Conservation (phyloP, 768 basidiomycete species). For the Daedalea quercina region DNA sequence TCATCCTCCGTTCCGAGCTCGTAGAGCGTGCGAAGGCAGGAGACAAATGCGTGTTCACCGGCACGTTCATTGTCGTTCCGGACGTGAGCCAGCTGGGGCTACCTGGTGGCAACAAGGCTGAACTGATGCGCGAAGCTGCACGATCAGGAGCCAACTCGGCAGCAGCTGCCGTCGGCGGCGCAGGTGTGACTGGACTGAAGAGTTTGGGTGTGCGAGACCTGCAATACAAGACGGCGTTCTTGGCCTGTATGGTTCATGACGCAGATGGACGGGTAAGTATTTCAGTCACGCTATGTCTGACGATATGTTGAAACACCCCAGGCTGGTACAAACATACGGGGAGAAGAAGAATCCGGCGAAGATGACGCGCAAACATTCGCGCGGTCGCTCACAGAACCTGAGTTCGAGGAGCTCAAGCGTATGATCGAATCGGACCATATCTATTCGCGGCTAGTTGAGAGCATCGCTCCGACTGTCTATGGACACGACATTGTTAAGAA, state of each 20-base stretch:
- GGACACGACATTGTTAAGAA: constrained; percentile 99
- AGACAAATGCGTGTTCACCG: constrained; percentile 97
- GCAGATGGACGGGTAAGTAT: constrained; percentile 77
- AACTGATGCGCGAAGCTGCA: constrained; percentile 82
- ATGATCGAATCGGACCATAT: constrained; percentile 97
- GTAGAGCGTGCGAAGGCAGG: constrained; percentile 99
- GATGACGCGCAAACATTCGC: constrained; percentile 81
- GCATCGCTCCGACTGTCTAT: constrained; percentile 96
- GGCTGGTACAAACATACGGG: constrained; percentile 84
- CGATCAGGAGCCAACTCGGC: constrained; percentile 52
- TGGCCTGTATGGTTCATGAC: constrained; percentile 96
- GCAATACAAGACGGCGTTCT: constrained; percentile 97
- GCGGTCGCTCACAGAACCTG: constrained; percentile 83
- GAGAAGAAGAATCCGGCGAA: constrained; percentile 78
- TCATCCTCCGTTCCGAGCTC: constrained; percentile 89
- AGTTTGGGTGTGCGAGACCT: constrained; percentile 91
- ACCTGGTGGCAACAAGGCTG: constrained; percentile 88
- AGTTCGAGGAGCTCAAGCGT: constrained; percentile 87
- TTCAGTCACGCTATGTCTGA: too few species aligned
- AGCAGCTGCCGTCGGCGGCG: constrained; percentile 60
- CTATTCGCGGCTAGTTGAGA: constrained; percentile 87
- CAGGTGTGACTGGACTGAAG: constrained; percentile 92
- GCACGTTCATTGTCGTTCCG: constrained; percentile 96
- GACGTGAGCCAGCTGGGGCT: constrained; percentile 95
- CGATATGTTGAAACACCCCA: constrained; percentile 20